Evolutionary conservation across 1,139 yeast genomes (phyloP), one percentile per base, ranked within the genome.

Genomic region (Pichia sp.): DNA sequence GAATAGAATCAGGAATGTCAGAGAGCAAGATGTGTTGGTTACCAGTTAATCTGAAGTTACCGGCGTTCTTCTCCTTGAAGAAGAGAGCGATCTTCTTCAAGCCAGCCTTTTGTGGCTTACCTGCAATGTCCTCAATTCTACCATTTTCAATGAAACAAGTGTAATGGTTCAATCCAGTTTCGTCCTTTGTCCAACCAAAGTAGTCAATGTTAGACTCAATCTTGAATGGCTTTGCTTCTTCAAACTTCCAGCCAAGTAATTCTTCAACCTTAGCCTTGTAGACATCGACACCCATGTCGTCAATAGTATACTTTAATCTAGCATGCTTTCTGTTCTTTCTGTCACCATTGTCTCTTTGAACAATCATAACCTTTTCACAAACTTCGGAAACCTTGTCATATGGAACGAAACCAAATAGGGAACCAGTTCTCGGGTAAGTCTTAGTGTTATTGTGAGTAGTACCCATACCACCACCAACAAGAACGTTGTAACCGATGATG

Each of bases 381-480:
- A 78, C 96, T 43, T 73, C 64, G 42, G 77, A 77, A 37, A 85
- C 70, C 58, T 86, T 73, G 36, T 80, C 88, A 44, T 68, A 69
- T 8, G 76, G 49, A 35, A 80, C 76, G 55, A 64, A 91, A 24
- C 97, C 98, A 49, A 88, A 72, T 63, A 78, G 64, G 17, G 94
- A 79, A 44, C 95, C 97, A 13, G 94, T 75, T 66, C 97, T 76
- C 51, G 98, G 98, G 55, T 91, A 91, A 0, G 98, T 91, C 71
- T 88, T 91, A 57, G 82, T 82, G 67, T 91, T 91, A 69, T 88
- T 88, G 62, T 91, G 98, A 23, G 97, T 91, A 27, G 94, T 74
- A 53, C 97, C 98, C 97, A 91, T 88, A 70, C 97, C 98, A 66
- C 97, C 98, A 60, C 97, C 98, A 45, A 81, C 95, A 45, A 83